A percentile compares a stretch with the other conserved stretches of the same genome.
Conservation (phyloP, 306 rosid species). For the Phaseolus lunatus region DNA sequence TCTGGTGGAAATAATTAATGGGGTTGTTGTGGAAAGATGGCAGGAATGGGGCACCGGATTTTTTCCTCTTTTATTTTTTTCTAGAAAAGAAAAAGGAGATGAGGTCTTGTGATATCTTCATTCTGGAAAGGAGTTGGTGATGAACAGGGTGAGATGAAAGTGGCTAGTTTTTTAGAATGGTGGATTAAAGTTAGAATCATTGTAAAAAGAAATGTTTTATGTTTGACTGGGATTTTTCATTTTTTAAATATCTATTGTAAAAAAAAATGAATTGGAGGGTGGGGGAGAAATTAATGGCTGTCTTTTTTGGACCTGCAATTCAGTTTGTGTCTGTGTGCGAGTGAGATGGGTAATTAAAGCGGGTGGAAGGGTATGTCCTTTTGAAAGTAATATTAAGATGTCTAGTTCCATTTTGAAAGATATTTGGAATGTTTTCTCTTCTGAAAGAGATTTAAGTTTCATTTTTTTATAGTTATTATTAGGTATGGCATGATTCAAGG, state of each 20-base stretch:
- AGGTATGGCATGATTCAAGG: background rate
- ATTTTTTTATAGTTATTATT: background rate
- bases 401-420: constrained; percentile 41
- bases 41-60: background rate
- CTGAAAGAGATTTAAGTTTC: constrained; percentile 31
- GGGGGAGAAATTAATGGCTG: constrained; percentile 26
- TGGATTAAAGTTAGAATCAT: background rate
- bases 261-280: background rate
- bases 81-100: background rate
- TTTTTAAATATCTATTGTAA: background rate
- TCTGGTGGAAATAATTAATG: constrained; percentile 28
- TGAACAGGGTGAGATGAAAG: constrained; percentile 10
- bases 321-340: constrained; percentile 28
- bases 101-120: background rate
- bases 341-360: constrained; percentile 37
- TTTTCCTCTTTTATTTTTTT: background rate
- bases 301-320: constrained; percentile 30
- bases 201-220: background rate
- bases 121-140: constrained; percentile 24
- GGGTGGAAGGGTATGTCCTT: constrained; percentile 47
- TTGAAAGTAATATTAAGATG: constrained; percentile 41
- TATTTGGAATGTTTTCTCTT: constrained; percentile 40
- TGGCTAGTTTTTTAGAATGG: background rate
- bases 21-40: constrained; percentile 37
- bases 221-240: background rate